Evolutionary conservation across 768 basidiomycete genomes (phyloP), one percentile per base, ranked within the genome.

Genomic region (Boletus fagicola): DNA sequence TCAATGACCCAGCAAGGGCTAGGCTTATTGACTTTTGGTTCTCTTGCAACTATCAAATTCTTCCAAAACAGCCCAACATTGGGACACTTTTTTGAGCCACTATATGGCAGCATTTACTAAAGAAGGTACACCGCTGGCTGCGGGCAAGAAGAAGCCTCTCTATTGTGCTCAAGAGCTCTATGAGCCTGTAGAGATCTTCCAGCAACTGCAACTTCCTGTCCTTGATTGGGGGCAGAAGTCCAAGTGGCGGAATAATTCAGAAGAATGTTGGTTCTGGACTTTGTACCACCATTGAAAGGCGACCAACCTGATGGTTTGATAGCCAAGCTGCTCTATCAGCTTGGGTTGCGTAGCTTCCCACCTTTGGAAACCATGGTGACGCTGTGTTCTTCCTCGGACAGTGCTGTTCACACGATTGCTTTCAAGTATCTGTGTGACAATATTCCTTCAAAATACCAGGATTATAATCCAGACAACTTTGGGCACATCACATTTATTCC

Each of bases 351-450:
- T 35, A 81, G 86, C 11, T 80, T 78, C 56, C 94, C 94, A 2
- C 82, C 86, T 1, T 72, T 96, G 30, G 75, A 82, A 5, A 77
- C 77, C 3, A 70, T 94, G 6, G 77, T 98, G 15, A 71, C 79
- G 24, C 76, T 97, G 4, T 93, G 92, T 44, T 79, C 90, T 4
- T 78, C 79, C 28, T 59, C 76, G 4, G 80, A 88, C 60, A 53
- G 73, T 7, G 65, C 78, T 64, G 70, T 82, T 38, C 83, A 83
- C n/a, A 64, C 75, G 6, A 71, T 75, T 12, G 93, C 94, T 0
- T 76, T 98, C 53, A 84, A 85, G 54, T 98, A 96, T 73, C 78
- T 98, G 33, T 72, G 95, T 45, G 86, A 92, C 50, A 88, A 95
- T 64, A 77, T 87, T 30, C 68, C 76, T 9, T 77, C 75, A 0